phyloP scores from a whole-genome alignment of 2,329 filamentous ascomycete species.

The Xylariaceae sp. region DNA sequence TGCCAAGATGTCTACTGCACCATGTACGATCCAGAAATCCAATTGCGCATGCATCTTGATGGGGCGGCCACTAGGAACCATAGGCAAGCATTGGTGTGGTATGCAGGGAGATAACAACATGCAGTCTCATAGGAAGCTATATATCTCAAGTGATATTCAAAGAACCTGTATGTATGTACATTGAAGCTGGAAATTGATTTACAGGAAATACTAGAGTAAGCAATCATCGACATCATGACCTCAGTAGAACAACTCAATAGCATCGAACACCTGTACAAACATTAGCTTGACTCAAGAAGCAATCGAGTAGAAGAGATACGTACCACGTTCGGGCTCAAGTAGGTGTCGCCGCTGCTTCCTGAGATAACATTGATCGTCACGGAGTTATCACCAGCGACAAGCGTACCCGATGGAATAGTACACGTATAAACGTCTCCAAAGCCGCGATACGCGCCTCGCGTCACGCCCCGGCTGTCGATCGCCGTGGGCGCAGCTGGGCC shows the following conservation, averaged over 20 bases:
- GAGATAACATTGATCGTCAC: conserved; percentile 48
- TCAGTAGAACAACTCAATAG: conserved; percentile 27
- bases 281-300: conserved; percentile 2
- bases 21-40: too few relatives aligned
- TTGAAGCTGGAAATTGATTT: too few relatives aligned
- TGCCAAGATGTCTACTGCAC: too few relatives aligned
- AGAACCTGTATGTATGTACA: too few relatives aligned
- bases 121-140: too few relatives aligned
- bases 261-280: conserved; percentile 20
- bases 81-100: too few relatives aligned
- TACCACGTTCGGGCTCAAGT: conserved; percentile 43
- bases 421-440: conserved; percentile 53
- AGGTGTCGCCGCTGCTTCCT: conserved; percentile 43
- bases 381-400: conserved; percentile 48
- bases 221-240: too few relatives aligned
- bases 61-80: too few relatives aligned
- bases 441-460: conserved; percentile 53
- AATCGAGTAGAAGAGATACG: conserved; percentile 5
- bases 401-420: conserved; percentile 42
- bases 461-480: conserved; percentile 54
- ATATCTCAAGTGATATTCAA: too few relatives aligned
- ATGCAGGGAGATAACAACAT: too few relatives aligned
- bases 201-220: too few relatives aligned
- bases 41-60: too few relatives aligned
- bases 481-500: conserved; percentile 35